Evolutionary conservation across 805 yeast species (phyloP).

Genomic region (Yarrowia yakushimensis): DNA sequence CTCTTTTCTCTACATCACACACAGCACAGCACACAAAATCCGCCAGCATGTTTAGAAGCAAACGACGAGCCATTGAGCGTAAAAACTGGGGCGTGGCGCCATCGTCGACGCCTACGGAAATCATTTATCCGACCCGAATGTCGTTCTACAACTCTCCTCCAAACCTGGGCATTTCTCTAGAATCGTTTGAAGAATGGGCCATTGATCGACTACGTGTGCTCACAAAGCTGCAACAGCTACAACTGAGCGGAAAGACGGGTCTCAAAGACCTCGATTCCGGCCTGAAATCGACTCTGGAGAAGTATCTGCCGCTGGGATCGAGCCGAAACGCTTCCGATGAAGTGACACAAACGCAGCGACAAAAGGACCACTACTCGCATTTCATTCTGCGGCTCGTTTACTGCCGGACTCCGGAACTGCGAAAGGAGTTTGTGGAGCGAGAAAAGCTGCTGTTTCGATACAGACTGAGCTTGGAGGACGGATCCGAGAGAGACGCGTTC

Average conservation of each 20-base stretch:
- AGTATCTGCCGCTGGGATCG: slow-evolving; percentile 56
- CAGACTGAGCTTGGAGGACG: slow-evolving; percentile 61
- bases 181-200: slow-evolving; percentile 94
- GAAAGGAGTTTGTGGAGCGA: slow-evolving; percentile 71
- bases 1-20: background rate
- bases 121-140: slow-evolving; percentile 54
- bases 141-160: slow-evolving; percentile 79
- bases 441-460: slow-evolving; percentile 73
- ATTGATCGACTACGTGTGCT: slow-evolving; percentile 81
- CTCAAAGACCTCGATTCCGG: slow-evolving; percentile 66
- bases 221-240: slow-evolving; percentile 7
- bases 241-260: slow-evolving; percentile 67
- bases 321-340: slow-evolving; percentile 29
- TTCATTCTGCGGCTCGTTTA: slow-evolving; percentile 84
- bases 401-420: slow-evolving; percentile 74
- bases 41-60: slow-evolving; percentile 35
- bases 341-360: slow-evolving; percentile 52
- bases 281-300: slow-evolving; percentile 60
- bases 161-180: slow-evolving; percentile 77
- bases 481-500: slow-evolving; percentile 66
- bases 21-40: background rate
- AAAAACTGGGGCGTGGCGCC: slow-evolving; percentile 33
- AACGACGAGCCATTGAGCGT: slow-evolving; percentile 36
- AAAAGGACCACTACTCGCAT: slow-evolving; percentile 90
- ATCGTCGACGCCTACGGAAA: slow-evolving; percentile 31